Conservation (phyloP, 202 grass and related monocot genomes). For the Panicum hallii region DNA sequence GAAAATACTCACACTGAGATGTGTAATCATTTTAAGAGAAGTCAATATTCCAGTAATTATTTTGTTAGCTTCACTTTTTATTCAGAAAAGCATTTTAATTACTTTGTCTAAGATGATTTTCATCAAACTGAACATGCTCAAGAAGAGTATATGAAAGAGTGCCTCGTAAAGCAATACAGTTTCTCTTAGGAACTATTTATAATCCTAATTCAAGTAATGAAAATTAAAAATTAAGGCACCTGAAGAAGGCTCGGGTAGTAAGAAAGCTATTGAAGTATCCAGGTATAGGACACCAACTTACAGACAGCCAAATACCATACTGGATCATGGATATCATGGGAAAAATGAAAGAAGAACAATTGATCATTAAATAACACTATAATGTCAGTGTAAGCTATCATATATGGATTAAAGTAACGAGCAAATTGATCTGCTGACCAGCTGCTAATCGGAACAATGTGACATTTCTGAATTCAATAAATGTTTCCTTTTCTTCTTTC, state of each 20-base stretch:
- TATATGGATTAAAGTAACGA: background rate
- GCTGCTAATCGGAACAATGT: background rate
- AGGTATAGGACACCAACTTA: background rate
- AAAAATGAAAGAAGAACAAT: background rate
- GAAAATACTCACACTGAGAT: background rate
- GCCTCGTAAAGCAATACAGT: background rate
- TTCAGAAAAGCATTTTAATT: background rate
- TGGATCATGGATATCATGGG: background rate
- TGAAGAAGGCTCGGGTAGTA: background rate
- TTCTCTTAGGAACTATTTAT: background rate
- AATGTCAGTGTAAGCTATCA: background rate
- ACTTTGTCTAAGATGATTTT: background rate
- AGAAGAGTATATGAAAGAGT: background rate
- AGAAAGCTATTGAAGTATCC: background rate
- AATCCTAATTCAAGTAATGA: background rate
- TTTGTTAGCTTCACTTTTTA: background rate
- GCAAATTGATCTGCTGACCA: background rate
- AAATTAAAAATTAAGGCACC: background rate
- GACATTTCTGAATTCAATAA: background rate
- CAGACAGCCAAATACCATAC: background rate
- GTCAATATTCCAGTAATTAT: background rate
- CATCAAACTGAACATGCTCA: background rate
- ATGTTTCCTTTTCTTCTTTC: background rate
- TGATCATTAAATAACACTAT: background rate
- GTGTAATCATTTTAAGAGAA: background rate